Conservation (phyloP, 2,329 filamentous ascomycete species). For the Fusarium sp. region DNA sequence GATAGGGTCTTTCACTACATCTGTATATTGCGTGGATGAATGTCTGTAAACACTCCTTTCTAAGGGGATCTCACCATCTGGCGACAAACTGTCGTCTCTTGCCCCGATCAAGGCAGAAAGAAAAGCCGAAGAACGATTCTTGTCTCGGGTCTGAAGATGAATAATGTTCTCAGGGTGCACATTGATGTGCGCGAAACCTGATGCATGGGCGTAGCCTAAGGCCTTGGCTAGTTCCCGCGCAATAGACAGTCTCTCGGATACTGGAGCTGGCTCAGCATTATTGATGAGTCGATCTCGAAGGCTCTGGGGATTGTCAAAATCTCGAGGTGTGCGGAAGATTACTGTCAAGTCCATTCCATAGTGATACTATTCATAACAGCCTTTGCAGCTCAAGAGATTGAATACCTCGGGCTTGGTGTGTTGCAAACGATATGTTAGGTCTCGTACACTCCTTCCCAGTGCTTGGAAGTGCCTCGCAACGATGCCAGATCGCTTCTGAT, state of each 20-base stretch:
- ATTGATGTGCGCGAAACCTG: slow-evolving; percentile 59
- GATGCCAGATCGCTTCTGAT: background rate
- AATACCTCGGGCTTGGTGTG: no score
- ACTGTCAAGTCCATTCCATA: no score
- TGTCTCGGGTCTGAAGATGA: slow-evolving; percentile 39
- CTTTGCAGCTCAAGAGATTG: no score
- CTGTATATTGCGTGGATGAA: slow-evolving; percentile 57
- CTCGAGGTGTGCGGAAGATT: no score
- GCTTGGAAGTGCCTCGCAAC: background rate
- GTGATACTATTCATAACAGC: no score
- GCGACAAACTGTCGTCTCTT: background rate
- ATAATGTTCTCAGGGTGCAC: slow-evolving; percentile 57
- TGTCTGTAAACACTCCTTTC: slow-evolving; percentile 63
- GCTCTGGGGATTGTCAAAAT: no score
- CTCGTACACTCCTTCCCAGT: no score
- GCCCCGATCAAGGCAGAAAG: slow-evolving; percentile 27
- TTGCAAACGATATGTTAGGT: no score
- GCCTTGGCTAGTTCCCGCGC: slow-evolving; percentile 46
- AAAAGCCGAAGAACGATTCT: background rate
- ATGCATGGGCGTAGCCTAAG: slow-evolving; percentile 49
- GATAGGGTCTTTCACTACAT: slow-evolving; percentile 49
- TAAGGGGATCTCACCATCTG: slow-evolving; percentile 49
- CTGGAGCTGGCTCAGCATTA: background rate
- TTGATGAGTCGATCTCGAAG: no score
- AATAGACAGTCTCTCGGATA: background rate